Conservation (phyloP, 441 rosid species). For the Pelargonium citronellum region DNA sequence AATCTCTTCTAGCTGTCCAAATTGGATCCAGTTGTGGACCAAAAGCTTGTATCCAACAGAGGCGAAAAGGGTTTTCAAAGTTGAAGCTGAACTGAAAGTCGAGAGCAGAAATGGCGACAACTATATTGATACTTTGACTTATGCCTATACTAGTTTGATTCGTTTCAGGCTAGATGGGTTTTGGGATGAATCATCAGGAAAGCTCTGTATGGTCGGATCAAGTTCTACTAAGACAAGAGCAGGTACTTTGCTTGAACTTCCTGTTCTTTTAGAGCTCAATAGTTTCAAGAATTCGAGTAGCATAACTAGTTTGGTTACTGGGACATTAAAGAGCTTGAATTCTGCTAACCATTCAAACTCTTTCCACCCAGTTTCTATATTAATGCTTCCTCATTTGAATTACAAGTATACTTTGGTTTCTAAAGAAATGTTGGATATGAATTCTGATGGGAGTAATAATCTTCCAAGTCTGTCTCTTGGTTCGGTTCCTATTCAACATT, state of each 20-base stretch:
- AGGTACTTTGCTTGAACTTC: not conserved
- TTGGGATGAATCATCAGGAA: not conserved
- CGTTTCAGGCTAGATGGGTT: not conserved
- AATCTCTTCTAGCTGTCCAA: not conserved
- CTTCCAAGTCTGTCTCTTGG: not conserved
- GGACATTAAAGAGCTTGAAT: conserved; percentile 33
- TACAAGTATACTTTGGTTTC: conserved; percentile 3
- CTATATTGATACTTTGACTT: not conserved
- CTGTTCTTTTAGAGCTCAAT: conserved; percentile 31
- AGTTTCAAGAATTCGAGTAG: conserved; percentile 22
- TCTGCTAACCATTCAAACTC: conserved; percentile 8
- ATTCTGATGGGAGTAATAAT: not conserved
- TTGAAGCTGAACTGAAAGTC: not conserved
- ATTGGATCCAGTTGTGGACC: not conserved
- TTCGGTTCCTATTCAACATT: not conserved
- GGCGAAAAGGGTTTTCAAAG: not conserved
- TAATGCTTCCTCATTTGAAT: conserved; percentile 29
- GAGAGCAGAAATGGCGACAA: not conserved
- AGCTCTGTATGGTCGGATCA: conserved; percentile 1
- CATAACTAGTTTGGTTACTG: conserved; percentile 31
- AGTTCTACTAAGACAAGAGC: not conserved
- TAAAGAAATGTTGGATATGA: not conserved
- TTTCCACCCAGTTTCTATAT: conserved; percentile 29
- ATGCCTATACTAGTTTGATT: not conserved
- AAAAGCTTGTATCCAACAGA: not conserved